These are phyloP conservation scores for Arxiozyma bovina DNA, from an alignment of 1,139 yeast species.

Conservation along the genomic window DNA sequence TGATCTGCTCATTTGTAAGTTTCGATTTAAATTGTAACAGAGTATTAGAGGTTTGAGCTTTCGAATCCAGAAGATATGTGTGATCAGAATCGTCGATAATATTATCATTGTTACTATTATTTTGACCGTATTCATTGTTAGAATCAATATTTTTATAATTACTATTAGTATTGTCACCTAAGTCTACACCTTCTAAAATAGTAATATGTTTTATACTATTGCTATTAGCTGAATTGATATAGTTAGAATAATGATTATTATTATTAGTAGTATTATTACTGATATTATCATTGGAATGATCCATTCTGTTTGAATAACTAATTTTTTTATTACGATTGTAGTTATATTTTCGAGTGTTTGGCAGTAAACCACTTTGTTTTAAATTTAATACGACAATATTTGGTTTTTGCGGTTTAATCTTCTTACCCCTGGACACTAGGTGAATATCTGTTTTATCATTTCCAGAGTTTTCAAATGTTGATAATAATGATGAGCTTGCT, in stretches of 20 bases:
- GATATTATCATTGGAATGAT: neutral
- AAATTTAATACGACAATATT: constrained; percentile 22
- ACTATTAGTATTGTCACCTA: constrained; percentile 9
- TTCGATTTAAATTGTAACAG: constrained; percentile 19
- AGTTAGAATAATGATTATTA: no score
- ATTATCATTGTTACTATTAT: no score
- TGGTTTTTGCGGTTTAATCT: constrained; percentile 22
- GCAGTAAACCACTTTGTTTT: constrained; percentile 13
- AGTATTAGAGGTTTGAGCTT: neutral
- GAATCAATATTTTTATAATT: no score
- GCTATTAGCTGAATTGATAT: no score
- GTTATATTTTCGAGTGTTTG: neutral
- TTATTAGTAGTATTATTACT: no score
- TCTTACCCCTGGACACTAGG: constrained; percentile 20
- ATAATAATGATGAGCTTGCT: no score
- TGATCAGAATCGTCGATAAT: no score
- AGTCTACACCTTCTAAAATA: constrained; percentile 25
- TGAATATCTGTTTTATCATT: no score
- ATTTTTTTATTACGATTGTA: neutral
- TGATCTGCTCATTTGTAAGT: constrained; percentile 26
- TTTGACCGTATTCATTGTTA: no score
- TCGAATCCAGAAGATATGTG: neutral
- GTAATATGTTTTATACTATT: constrained; percentile 8
- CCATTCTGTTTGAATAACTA: neutral
- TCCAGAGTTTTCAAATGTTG: no score